Evolutionary conservation across 148 eudicot species (phyloP).

Genomic region (Vaccinium corymbosum): DNA sequence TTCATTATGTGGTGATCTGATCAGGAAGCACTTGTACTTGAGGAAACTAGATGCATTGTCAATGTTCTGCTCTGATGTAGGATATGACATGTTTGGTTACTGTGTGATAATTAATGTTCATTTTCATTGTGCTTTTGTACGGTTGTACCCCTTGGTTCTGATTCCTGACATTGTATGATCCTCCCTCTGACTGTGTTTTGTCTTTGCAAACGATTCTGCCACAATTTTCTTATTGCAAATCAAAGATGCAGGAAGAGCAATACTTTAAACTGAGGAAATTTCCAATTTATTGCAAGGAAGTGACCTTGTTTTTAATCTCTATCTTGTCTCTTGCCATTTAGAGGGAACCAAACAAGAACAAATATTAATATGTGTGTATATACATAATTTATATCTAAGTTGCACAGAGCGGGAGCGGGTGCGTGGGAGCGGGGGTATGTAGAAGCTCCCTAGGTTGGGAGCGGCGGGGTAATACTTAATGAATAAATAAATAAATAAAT

Average conservation of each 20-base stretch:
- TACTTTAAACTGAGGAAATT: neutral
- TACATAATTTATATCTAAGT: neutral
- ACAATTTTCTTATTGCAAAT: neutral
- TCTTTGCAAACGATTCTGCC: neutral
- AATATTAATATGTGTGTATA: neutral
- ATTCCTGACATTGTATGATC: neutral
- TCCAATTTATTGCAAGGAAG: neutral
- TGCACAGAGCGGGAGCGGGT: too few species aligned
- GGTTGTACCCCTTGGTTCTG: neutral
- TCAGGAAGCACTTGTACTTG: neutral
- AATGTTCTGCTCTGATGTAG: neutral
- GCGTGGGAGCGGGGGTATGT: too few species aligned
- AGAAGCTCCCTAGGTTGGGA: too few species aligned
- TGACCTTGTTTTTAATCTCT: neutral
- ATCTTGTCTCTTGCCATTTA: neutral
- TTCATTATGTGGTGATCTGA: neutral
- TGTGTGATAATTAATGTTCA: neutral
- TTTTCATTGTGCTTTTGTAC: neutral
- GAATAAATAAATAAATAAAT: too few species aligned
- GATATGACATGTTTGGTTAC: neutral
- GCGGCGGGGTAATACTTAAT: too few species aligned
- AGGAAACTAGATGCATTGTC: neutral
- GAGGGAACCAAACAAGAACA: neutral
- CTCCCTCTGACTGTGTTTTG: neutral
- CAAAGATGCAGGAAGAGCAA: neutral